Percentiles rank a stretch among this genome's conserved stretches.
phyloP scores from a whole-genome alignment of 177 flowering plant genomes.

The Telopea speciosissima region DNA sequence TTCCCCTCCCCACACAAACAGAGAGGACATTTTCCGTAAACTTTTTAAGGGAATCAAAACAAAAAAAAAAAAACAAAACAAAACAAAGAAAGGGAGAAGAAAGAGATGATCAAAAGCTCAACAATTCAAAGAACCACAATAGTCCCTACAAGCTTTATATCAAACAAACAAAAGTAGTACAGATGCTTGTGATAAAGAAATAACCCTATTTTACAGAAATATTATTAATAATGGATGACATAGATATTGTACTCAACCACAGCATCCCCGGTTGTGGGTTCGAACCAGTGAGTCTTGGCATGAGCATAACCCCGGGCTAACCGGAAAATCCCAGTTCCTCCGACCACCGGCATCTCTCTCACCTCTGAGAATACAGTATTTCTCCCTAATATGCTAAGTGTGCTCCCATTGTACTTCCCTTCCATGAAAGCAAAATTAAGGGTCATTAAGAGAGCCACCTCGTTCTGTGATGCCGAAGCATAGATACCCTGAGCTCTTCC shows the following conservation, averaged over 20 bases:
- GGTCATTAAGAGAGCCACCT: constrained; percentile 23
- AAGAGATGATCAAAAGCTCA: too few relatives aligned
- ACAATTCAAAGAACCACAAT: too few relatives aligned
- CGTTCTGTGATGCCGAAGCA: constrained; percentile 21
- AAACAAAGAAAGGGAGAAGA: too few relatives aligned
- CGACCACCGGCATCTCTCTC: constrained; percentile 47
- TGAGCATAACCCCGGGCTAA: constrained; percentile 37
- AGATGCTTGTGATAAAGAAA: too few relatives aligned
- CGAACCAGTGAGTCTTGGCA: constrained; percentile 24
- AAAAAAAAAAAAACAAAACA: too few relatives aligned
- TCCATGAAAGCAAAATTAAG: constrained; percentile 27
- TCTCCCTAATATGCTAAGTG: constrained; percentile 33
- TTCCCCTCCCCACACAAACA: too few relatives aligned
- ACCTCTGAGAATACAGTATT: constrained; percentile 19
- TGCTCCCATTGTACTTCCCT: constrained; percentile 39
- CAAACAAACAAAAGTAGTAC: too few relatives aligned
- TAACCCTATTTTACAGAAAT: too few relatives aligned
- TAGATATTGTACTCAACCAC: constrained; percentile 32
- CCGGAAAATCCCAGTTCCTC: constrained; percentile 42
- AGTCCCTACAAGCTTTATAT: too few relatives aligned
- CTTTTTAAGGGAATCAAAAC: too few relatives aligned
- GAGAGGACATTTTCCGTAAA: too few relatives aligned
- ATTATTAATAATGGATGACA: constrained; percentile 17
- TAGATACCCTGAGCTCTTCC: constrained; percentile 52
- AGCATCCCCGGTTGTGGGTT: constrained; percentile 29